These are phyloP conservation scores for Aspergillus tamarii DNA, from an alignment of 2,329 filamentous ascomycete genomes.

Conservation along the genomic window DNA sequence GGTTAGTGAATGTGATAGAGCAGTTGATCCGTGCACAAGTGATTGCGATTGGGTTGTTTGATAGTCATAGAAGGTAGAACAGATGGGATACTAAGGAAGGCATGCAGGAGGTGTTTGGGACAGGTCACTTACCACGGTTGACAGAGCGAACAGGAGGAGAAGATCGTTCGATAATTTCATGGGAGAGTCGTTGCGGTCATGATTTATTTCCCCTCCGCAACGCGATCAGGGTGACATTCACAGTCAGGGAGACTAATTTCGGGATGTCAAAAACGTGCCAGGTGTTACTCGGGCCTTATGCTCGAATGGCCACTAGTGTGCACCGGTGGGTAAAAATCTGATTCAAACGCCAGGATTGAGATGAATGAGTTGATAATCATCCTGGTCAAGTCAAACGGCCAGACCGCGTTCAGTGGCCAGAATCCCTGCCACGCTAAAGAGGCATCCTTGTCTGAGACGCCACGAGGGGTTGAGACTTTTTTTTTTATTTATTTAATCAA, in stretches of 20 bases:
- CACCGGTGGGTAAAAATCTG: not conserved
- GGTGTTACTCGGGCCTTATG: too few relatives aligned
- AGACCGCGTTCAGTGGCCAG: not conserved
- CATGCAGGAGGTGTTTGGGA: not conserved
- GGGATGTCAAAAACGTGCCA: not conserved
- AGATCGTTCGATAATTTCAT: not conserved
- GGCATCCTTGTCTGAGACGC: not conserved
- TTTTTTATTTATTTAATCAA: too few relatives aligned
- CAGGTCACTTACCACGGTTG: not conserved
- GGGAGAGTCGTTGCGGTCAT: not conserved
- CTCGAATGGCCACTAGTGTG: not conserved
- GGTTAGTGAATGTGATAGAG: conserved; percentile 1
- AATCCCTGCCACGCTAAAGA: not conserved
- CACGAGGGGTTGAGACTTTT: not conserved
- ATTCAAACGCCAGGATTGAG: not conserved
- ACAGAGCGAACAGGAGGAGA: not conserved
- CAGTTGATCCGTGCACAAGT: not conserved
- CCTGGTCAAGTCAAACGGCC: not conserved
- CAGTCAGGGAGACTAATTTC: not conserved
- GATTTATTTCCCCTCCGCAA: not conserved
- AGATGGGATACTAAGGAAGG: not conserved
- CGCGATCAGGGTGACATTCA: not conserved
- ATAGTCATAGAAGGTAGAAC: not conserved
- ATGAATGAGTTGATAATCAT: not conserved
- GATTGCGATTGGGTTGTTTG: not conserved